These are phyloP conservation scores for Mycocentrospora acerina DNA, from an alignment of 2,329 filamentous ascomycete genomes.

Conservation along the genomic window DNA sequence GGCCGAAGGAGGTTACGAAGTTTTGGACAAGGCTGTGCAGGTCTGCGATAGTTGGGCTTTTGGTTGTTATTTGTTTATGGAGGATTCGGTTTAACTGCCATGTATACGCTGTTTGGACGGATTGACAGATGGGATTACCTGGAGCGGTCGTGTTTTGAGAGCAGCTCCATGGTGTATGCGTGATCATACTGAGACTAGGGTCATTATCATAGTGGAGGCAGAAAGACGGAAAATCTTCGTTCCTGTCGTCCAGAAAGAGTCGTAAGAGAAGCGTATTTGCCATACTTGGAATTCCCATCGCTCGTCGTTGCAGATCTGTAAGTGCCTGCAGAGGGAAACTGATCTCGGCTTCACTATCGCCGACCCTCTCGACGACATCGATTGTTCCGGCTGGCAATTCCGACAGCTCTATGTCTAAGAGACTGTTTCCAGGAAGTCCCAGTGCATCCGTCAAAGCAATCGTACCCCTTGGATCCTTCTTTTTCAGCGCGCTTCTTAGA, in stretches of 20 bases:
- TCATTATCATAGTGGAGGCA: conserved; percentile 34
- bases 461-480: conserved; percentile 29
- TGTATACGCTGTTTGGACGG: conserved; percentile 15
- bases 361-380: conserved; percentile 26
- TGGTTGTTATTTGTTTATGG: conserved; percentile 12
- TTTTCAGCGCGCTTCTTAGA: conserved; percentile 24
- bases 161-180: conserved; percentile 24
- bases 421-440: conserved; percentile 22
- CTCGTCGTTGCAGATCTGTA: conserved; percentile 26
- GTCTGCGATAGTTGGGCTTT: conserved; percentile 9
- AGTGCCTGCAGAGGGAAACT: conserved; percentile 26
- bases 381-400: conserved; percentile 22
- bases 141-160: conserved; percentile 12
- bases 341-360: conserved; percentile 29
- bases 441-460: conserved; percentile 23
- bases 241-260: conserved; percentile 14
- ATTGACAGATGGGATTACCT: conserved; percentile 19
- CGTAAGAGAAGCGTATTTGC: conserved; percentile 29
- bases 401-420: conserved; percentile 31
- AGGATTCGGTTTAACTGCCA: conserved; percentile 30
- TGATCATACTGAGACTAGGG: conserved; percentile 6
- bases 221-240: conserved; percentile 17
- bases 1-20: conserved; percentile 10
- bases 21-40: conserved; percentile 17
- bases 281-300: conserved; percentile 22